Evolutionary conservation across 139 green algal genomes (phyloP), one percentile per base, ranked within the genome.

Genomic region (Pseudopediastrum boryanum): DNA sequence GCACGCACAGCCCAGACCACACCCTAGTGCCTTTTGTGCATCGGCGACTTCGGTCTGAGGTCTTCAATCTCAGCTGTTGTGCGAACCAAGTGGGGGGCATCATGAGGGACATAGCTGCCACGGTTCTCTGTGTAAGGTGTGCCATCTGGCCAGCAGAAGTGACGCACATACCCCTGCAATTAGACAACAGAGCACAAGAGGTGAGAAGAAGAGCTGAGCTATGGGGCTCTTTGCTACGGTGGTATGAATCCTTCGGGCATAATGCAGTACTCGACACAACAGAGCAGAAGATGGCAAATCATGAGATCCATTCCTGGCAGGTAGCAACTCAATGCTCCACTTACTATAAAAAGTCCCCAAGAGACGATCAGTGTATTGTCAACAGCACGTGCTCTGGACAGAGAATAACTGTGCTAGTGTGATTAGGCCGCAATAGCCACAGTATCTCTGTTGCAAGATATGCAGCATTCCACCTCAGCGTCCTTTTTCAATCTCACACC

Each of bases 61-160:
- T 74, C 61, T 66, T 96, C 92, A 13, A 96, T 94, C 48, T 93
- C 90, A 21, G 87, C 84, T 12, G 83, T 88, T 68, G 46, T 88
- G 31, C 84, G 88, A 27, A 95, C 61, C 61, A 96, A 78, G 36
- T 86, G 84, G 2, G 89, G 88, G 5, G 85, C 84, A 1, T 83
- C 87, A 21, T 81, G 84, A 0, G 82, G 75, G 0, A 89, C 83
- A 44, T 84, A 86, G 41, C 67, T 66, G 1, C 84, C 70, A 5
- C 56, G 16, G 66, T 74, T 89, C 46, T 78, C 75, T 0, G 84
- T 59, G 62, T 86, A 93, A 1, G 83, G 62, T 23, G 51, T 75
- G 27, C 90, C 92, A 65, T 94, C 87, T 0, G 70, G 68, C 43
- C 86, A 77, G 12, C 64, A 50, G 71, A 95, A 94, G 78, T 88